Conservation (phyloP, 2,329 filamentous ascomycete genomes). For the Aspergillus sp. region DNA sequence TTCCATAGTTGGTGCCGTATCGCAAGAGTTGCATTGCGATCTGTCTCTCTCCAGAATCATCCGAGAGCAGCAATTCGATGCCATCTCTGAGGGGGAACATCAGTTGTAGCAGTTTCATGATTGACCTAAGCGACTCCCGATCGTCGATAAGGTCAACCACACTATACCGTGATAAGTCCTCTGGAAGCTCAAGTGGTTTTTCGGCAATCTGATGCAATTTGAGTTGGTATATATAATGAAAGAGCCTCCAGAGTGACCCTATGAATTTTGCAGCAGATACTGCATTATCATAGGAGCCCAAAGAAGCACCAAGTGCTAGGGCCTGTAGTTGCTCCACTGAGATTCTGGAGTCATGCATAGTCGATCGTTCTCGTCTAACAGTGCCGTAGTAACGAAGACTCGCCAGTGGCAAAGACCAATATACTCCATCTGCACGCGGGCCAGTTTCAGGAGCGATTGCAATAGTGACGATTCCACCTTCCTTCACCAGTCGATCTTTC, state of each 20-base stretch:
- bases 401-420: conserved; percentile 16
- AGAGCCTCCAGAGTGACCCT: background rate
- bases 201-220: background rate
- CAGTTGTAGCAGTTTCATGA: background rate
- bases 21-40: conserved; percentile 6
- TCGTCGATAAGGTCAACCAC: background rate
- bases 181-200: background rate
- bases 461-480: conserved; percentile 8
- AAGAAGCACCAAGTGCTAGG: conserved; percentile 4
- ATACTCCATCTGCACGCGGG: conserved; percentile 10
- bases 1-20: conserved; percentile 6
- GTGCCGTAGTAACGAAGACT: conserved; percentile 14
- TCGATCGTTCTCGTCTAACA: conserved; percentile 3
- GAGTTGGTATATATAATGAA: background rate
- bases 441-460: conserved; percentile 6
- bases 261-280: background rate
- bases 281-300: background rate
- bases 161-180: background rate
- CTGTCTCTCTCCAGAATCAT: background rate
- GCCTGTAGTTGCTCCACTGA: background rate
- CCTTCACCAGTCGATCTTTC: conserved; percentile 1
- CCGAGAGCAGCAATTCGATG: background rate
- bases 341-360: conserved; percentile 9
- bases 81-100: background rate
- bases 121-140: background rate